Base-by-base conservation (phyloP, 192 early-diverging fungal species). In the Backusella circina region DNA sequence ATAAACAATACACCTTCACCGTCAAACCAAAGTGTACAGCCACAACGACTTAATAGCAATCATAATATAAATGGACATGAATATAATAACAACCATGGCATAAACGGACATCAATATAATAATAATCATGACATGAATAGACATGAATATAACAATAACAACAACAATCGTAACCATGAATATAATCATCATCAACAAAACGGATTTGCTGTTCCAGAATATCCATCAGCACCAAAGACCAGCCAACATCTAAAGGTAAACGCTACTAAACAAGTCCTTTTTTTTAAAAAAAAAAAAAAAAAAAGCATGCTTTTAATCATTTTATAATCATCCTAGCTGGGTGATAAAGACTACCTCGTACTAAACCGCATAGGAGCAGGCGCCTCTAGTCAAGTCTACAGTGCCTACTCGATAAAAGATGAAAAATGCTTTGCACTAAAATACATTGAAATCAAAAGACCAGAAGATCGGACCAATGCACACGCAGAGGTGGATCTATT, bases 361-460 rank as follows among this genome's bases (percentile, higher is more conserved):
- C 71, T 90, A 10, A 79, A 80, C 50, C 76, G 86, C 21, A 90
- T 96, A 9, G 97, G 96, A 1, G 86, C 90, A 12, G 97, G 97
- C 23, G 97, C 95, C 36, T 93, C 89, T 51, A 92, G 91, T 70
- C 97, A 93, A 83, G 97, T 99, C 10, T 97, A 90, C 86, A 96
- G 92, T 75, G 95, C 95, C 4, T 84, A 95, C 79, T 83, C 90
- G 80, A 15, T 87, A 88, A 71, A 79, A 84, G 57, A 84, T 90
- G 71, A 85, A 94, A 12, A 91, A 86, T 77, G 96, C 95, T 2
- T 80, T 97, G 30, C 98, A 97, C 76, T 92, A 89, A 61, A 96
- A 97, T 9, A 88, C 92, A 21, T 89, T 95, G 54, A 86, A 89
- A 1, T 85, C 85, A 8, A 87, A 83, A 0, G 96, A 96, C 67